Evolutionary conservation across 768 basidiomycete species (phyloP).

Genomic region (Filobasidium wieringae): DNA sequence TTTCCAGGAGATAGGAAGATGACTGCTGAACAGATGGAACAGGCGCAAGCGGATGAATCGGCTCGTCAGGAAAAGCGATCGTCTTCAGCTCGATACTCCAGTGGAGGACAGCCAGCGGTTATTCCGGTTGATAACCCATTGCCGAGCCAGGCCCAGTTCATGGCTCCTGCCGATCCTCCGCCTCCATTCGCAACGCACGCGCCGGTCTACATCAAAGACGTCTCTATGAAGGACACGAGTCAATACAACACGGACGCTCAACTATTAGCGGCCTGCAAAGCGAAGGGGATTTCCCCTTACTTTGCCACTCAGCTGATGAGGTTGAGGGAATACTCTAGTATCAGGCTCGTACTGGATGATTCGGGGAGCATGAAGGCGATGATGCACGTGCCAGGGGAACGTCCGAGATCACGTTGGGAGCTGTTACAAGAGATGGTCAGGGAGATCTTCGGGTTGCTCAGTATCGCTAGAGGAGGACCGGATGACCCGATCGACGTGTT

Average conservation of each 20-base stretch:
- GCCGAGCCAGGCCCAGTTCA: too few relatives aligned
- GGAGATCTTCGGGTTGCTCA: slow-evolving; percentile 18
- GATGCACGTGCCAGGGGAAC: slow-evolving; percentile 15
- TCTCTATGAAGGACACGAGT: slow-evolving; percentile 16
- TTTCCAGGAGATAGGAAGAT: too few relatives aligned
- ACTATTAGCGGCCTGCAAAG: slow-evolving; percentile 14
- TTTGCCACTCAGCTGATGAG: slow-evolving; percentile 19
- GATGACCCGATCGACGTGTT: slow-evolving; percentile 16
- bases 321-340: slow-evolving; percentile 15
- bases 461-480: slow-evolving; percentile 13
- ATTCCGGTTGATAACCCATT: too few relatives aligned
- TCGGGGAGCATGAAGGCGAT: slow-evolving; percentile 20
- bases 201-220: slow-evolving; percentile 19
- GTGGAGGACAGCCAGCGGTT: too few relatives aligned
- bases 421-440: slow-evolving; percentile 17
- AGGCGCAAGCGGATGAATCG: too few relatives aligned
- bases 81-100: too few relatives aligned
- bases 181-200: slow-evolving; percentile 4
- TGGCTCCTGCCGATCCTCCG: background rate
- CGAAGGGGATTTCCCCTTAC: slow-evolving; percentile 18
- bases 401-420: slow-evolving; percentile 12
- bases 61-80: too few relatives aligned
- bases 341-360: slow-evolving; percentile 18
- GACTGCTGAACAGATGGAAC: too few relatives aligned
- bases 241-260: slow-evolving; percentile 16